Base-by-base conservation (phyloP, 768 basidiomycete genomes). In the Boletus subcaerulescens region DNA sequence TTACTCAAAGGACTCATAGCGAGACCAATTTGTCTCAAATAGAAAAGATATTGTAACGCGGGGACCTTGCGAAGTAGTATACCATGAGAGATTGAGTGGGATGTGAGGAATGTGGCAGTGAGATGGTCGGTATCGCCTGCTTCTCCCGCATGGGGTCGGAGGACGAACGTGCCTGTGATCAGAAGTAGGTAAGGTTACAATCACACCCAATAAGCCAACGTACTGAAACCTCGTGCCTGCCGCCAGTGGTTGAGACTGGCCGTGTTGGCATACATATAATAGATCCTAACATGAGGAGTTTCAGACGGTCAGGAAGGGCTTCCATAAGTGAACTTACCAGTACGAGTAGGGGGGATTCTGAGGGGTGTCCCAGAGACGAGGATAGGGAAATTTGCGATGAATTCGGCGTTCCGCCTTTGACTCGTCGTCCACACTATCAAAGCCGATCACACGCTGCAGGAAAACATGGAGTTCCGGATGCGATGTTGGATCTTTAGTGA, bases 1-100 rank as follows among this genome's bases (percentile, higher is more conserved):
- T 99, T 99, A 72, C 93, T 97, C 44, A 99, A 73, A 3, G 97
- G 97, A 65, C 92, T 94, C 97, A 99, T 99, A 2, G 97, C 97
- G 17, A 99, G 82, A 31, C 97, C 96, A 58, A 98, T 98, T 74
- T 98, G 97, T 73, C 93, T 95, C 60, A 99, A 79, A 71, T 98
- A 99, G 74, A 94, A 99, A 14, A 99, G 82, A 68, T 99, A 99
- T 66, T 96, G 93, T 44, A 99, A 74, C 2, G 95, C 95, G 0
- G 97, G 97, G 6, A 99, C 96, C 72, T 99, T 99, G 55, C 97
- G 89, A 10, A 99, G 81, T 18, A 98, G 78, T 70, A 99, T 99
- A n/a, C 97, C 97, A 65, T 99, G 97, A 11, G 97, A 98, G 66
- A 99, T 98, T 1, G 95, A 98, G 67, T 98, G 96, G 3, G 95